Conservation (phyloP, 495 filamentous ascomycete genomes). For the Penicillium steckii region DNA sequence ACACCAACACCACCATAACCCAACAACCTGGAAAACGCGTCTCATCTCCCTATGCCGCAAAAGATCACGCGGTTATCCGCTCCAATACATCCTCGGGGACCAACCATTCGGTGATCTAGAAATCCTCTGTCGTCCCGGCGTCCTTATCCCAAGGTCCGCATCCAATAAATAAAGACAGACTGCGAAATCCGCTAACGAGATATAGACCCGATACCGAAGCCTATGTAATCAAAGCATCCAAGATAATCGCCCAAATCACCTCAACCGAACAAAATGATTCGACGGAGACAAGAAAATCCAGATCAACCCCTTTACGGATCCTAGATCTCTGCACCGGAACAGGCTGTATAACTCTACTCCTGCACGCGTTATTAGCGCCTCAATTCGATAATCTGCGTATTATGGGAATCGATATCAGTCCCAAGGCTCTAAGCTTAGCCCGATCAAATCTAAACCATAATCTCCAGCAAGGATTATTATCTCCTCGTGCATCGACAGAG, state of each 20-base stretch:
- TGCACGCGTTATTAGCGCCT: conserved; percentile 54
- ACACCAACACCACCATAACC: too few relatives aligned
- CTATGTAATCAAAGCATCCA: conserved; percentile 57
- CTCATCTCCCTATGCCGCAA: conserved; percentile 52
- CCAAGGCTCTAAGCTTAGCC: conserved; percentile 60
- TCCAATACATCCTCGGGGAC: conserved; percentile 87
- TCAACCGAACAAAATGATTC: background rate
- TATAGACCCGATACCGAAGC: conserved; percentile 72
- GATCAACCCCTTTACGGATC: conserved; percentile 47
- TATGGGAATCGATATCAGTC: conserved; percentile 41
- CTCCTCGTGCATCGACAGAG: conserved; percentile 25
- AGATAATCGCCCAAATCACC: conserved; percentile 32
- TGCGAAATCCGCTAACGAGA: too few relatives aligned
- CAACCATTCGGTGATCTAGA: conserved; percentile 86
- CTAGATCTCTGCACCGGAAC: conserved; percentile 89
- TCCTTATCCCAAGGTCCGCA: conserved; percentile 77
- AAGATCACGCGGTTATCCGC: conserved; percentile 64
- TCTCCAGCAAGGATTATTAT: conserved; percentile 24
- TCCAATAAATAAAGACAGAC: too few relatives aligned
- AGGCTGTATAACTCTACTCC: conserved; percentile 82
- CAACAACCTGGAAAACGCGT: conserved; percentile 32
- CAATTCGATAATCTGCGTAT: conserved; percentile 30
- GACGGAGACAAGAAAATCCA: background rate
- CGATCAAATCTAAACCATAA: conserved; percentile 59
- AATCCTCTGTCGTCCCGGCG: conserved; percentile 70